Conservation (phyloP, 2,329 filamentous ascomycete genomes). For the Fusarium solani-melongenae region DNA sequence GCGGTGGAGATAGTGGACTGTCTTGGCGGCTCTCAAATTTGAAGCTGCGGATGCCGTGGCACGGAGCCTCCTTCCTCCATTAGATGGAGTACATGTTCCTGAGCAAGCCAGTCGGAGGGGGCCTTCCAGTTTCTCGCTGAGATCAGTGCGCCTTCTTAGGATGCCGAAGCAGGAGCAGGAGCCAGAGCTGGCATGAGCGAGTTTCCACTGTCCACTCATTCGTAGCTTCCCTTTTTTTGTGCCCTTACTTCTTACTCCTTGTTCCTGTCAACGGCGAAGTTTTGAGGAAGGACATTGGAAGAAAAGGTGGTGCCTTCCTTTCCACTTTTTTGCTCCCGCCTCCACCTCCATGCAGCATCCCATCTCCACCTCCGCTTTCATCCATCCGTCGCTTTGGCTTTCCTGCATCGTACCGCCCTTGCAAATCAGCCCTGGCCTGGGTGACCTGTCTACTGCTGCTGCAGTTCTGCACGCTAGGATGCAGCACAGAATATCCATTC, state of each 20-base stretch:
- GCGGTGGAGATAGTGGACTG: not conserved
- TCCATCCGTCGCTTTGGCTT: constrained; percentile 5
- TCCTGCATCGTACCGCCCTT: constrained; percentile 9
- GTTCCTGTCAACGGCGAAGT: constrained; percentile 6
- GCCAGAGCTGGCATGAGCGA: not conserved
- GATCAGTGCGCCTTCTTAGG: not conserved
- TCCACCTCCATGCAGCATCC: not conserved
- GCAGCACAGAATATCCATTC: not conserved
- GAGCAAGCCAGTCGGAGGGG: not conserved
- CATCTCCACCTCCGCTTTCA: not conserved
- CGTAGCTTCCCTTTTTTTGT: not conserved
- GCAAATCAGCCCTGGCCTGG: constrained; percentile 4
- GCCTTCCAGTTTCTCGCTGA: not conserved
- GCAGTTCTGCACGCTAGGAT: constrained; percentile 7
- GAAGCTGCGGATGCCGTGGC: constrained; percentile 2
- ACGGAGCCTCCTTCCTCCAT: not conserved
- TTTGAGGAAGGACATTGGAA: constrained; percentile 11
- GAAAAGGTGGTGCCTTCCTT: constrained; percentile 3
- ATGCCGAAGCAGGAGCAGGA: not conserved
- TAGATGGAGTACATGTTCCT: not conserved
- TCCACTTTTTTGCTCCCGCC: constrained; percentile 1
- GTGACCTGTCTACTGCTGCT: not conserved
- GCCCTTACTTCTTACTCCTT: constrained; percentile 1
- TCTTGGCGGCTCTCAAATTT: constrained; percentile 5
- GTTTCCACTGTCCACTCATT: constrained; percentile 3